phyloP scores from a whole-genome alignment of 495 filamentous ascomycete genomes.

The Xylaria telfairii region DNA sequence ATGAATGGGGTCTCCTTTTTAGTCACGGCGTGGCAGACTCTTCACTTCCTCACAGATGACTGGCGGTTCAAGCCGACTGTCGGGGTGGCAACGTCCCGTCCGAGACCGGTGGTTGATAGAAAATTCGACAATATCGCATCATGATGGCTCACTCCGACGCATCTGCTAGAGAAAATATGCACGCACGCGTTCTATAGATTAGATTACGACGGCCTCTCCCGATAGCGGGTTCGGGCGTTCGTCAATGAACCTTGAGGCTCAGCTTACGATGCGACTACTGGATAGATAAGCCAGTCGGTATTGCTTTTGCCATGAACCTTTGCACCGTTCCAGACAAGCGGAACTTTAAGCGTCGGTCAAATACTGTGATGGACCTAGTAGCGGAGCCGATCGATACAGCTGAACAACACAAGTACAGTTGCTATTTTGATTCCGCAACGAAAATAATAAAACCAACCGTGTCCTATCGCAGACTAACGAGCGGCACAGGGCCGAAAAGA shows the following conservation, averaged over 20 bases:
- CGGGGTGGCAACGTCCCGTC: conserved; percentile 15
- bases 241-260: neutral
- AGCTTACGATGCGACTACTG: neutral
- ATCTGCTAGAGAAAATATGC: neutral
- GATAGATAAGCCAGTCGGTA: neutral
- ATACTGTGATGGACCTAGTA: too few relatives aligned
- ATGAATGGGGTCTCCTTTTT: neutral
- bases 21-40: neutral
- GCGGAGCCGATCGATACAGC: neutral
- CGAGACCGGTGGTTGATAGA: conserved; percentile 17
- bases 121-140: conserved; percentile 17
- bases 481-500: neutral
- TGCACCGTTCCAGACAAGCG: neutral
- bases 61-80: conserved; percentile 15
- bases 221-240: conserved; percentile 10
- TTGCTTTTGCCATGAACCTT: neutral
- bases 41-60: conserved; percentile 14
- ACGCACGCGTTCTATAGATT: neutral
- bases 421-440: neutral
- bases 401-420: too few relatives aligned
- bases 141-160: conserved; percentile 1
- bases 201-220: conserved; percentile 11
- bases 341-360: neutral
- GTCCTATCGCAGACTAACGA: neutral
- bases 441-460: neutral